Base-by-base conservation (phyloP, 1,139 yeast species). In the Suhomyces atakaporum region DNA sequence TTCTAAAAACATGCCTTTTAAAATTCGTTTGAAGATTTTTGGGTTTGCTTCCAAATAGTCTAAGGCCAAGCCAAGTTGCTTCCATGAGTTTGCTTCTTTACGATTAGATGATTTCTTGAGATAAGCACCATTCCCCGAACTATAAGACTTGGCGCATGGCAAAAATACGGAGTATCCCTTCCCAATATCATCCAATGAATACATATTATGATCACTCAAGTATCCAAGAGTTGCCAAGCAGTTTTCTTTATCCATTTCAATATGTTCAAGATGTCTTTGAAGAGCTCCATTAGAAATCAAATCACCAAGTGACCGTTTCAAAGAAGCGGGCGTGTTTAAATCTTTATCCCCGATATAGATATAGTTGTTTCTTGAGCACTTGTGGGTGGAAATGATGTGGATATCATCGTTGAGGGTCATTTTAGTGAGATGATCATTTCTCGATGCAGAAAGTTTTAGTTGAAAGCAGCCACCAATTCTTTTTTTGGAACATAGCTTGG, bases 91-190 rank as follows among this genome's bases (percentile, higher is more conserved):
- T 16, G 30, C 31, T 10, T 20, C 12, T 12, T 23, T 16, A 7
- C 4, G 10, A 13, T 21, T 14, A 10, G 18, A 7, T 7, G 23
- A 11, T 5, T 7, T 16, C 7, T 29, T 5, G 9, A 12, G 12
- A 11, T 15, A 4, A 18, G 8, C 20, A 24, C 12, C 14, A 12
- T 12, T 24, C 5, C 15, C 9, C 7, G 15, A 24, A 12, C 26
- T 16, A 14, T 33, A 33, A 7, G 20, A 36, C n/a, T 31, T 30
- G 10, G 86, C 81, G 43, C 92, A 82, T 0, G 97, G 98, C 26
- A 90, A 62, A 36, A 92, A 78, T 0, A 84, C 63, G 0, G 97
- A 79, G 63, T 86, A 87, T 0, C 96, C 95, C 14, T 61, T 48
- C 13, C 62, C 59, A 38, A 79, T 75, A 8, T 77, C 73, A 14